Conservation (phyloP, 768 basidiomycete genomes). For the Calocybe cyanea region DNA sequence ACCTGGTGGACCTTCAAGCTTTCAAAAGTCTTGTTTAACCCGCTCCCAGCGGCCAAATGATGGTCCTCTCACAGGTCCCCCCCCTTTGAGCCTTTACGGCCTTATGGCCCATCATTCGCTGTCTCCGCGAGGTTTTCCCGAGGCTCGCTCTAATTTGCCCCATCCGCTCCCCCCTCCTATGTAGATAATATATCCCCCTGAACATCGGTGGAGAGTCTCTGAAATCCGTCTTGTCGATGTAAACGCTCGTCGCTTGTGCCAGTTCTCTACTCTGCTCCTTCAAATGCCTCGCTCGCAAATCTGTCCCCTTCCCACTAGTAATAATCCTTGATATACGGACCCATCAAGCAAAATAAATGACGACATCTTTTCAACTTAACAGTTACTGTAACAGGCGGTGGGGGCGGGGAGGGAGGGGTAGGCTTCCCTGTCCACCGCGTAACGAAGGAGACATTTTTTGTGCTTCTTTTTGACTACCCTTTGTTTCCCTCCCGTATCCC, state of each 20-base stretch:
- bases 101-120: not conserved
- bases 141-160: too few relatives aligned
- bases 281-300: not conserved
- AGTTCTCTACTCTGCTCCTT: not conserved
- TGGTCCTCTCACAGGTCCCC: not conserved
- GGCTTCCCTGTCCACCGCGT: not conserved
- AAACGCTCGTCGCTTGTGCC: too few relatives aligned
- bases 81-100: not conserved
- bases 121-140: conserved; percentile 11
- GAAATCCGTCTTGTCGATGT: too few relatives aligned
- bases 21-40: too few relatives aligned
- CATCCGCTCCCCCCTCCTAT: too few relatives aligned
- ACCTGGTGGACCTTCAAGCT: conserved; percentile 9
- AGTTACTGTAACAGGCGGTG: not conserved
- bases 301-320: too few relatives aligned
- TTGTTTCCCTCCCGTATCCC: too few relatives aligned
- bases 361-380: conserved; percentile 2
- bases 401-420: not conserved
- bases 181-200: too few relatives aligned
- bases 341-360: conserved; percentile 2
- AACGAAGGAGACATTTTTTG: conserved; percentile 7
- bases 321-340: conserved; percentile 8
- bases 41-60: not conserved
- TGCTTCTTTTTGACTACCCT: too few relatives aligned
- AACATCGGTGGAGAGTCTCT: too few relatives aligned